Evolutionary conservation across 2,329 filamentous ascomycete species (phyloP), one percentile per base, ranked within the genome.

Genomic region (Periconia sp.): DNA sequence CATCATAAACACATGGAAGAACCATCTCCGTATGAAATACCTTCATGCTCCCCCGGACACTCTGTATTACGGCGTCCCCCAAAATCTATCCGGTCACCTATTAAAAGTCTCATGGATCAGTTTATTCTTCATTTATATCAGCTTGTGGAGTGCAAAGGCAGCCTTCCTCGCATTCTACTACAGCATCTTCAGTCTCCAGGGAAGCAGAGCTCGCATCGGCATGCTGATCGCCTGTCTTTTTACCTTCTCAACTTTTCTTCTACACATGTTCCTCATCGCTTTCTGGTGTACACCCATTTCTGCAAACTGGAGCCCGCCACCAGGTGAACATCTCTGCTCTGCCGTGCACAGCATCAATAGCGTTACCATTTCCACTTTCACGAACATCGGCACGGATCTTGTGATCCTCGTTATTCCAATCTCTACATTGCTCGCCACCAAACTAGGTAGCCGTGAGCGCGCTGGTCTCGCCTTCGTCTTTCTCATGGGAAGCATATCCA

Each of bases 131-230:
- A 63, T 65, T 40, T 64, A 65, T 48, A 63, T 63, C 42, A 40
- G 38, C 8, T 54, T 64, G 2, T 65, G 61, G 60, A 44, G 52
- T 31, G 41, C 51, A 31, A 65, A 63, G 47, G 61, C 59, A 22
- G 61, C 57, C 9, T 59, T 65, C 35, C 52, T 65, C 13, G 61
- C 61, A 10, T 57, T 66, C 48, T 66, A 64, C 54, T 63, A 61
- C 51, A 48, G 43, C 31, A 52, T 65, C 35, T 61, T 65, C 46
- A 47, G 39, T 17, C 44, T 59, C 8, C 57, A 61, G 16, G 61
- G 59, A 4, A 39, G 39, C 5, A 33, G 39, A 17, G 52, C 54
- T 3, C 46, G 48, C 5, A 43, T 55, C 19, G 44, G 40, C 9
- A 54, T 65, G 23, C 34, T 39, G 9, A 37, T 29, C 23, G 55